Conservation (phyloP, 306 rosid species). For the Prinsepia uniflora region DNA sequence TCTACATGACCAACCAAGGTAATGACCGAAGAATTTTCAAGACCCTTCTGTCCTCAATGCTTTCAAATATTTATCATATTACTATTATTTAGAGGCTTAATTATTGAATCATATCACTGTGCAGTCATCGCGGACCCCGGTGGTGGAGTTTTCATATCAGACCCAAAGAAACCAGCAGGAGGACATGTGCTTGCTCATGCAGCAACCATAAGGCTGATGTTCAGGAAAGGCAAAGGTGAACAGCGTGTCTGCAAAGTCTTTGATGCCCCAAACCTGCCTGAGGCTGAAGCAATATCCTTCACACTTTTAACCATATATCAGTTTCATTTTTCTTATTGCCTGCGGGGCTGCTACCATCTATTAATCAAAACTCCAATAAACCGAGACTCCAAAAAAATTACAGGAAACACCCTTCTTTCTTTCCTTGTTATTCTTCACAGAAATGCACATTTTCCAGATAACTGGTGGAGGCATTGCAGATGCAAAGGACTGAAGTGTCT, state of each 20-base stretch:
- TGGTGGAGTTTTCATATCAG: slow-evolving; percentile 85
- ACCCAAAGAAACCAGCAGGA: slow-evolving; percentile 97
- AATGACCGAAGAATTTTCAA: slow-evolving; percentile 2
- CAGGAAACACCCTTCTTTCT: slow-evolving; percentile 6
- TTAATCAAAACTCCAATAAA: neutral
- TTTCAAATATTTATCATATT: neutral
- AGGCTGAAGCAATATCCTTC: slow-evolving; percentile 99
- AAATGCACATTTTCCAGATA: slow-evolving; percentile 73
- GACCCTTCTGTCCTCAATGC: neutral
- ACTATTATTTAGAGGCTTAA: neutral
- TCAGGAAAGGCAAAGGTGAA: slow-evolving; percentile 96
- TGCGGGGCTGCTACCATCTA: neutral
- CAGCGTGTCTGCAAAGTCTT: slow-evolving; percentile 93
- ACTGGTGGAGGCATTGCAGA: slow-evolving; percentile 89
- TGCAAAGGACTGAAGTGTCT: slow-evolving; percentile 60
- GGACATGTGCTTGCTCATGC: slow-evolving; percentile 97
- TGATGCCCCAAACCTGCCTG: slow-evolving; percentile 93
- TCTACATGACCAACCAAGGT: slow-evolving; percentile 98
- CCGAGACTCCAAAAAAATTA: neutral
- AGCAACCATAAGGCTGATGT: slow-evolving; percentile 81
- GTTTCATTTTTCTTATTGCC: neutral
- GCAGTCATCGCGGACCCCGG: slow-evolving; percentile 97
- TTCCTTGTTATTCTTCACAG: slow-evolving; percentile 47
- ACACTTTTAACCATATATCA: neutral
- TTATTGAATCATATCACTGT: slow-evolving; percentile 18